Evolutionary conservation across 108 stramenopile genomes (phyloP).

Genomic region (Fragilariopsis cylindrus): DNA sequence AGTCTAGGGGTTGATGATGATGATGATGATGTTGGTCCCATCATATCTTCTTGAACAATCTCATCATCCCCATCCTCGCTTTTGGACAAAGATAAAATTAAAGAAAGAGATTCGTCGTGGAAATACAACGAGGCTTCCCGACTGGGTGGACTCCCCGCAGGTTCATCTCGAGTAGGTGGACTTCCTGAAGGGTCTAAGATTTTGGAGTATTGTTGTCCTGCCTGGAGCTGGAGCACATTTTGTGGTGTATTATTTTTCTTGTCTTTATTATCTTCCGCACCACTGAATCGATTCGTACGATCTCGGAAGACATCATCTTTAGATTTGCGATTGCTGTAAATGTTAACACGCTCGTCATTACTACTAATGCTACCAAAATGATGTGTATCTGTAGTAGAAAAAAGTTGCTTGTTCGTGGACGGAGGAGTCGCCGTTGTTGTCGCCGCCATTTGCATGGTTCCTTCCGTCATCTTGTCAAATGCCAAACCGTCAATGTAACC

Average conservation of each 20-base stretch:
- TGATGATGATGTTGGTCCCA: background rate
- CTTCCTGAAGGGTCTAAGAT: background rate
- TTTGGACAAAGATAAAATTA: conserved; percentile 14
- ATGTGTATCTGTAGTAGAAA: background rate
- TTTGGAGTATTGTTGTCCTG: background rate
- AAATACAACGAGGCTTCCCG: conserved; percentile 15
- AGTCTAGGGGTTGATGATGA: background rate
- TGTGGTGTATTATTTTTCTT: background rate
- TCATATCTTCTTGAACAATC: too few species aligned
- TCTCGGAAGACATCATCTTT: conserved; percentile 4
- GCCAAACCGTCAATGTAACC: conserved; percentile 15
- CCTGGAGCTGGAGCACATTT: background rate
- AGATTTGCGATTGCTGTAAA: background rate
- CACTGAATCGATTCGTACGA: conserved; percentile 10
- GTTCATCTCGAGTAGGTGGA: conserved; percentile 6
- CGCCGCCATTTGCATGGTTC: background rate
- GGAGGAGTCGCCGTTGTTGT: background rate
- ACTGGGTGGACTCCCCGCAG: conserved; percentile 4
- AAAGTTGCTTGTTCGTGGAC: conserved; percentile 11
- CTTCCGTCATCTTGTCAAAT: conserved; percentile 1
- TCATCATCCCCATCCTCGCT: conserved; percentile 4
- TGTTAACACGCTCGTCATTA: background rate
- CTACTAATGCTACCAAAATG: background rate
- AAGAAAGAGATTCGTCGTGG: conserved; percentile 18
- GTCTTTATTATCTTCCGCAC: background rate